phyloP scores from a whole-genome alignment of 2,329 filamentous ascomycete genomes.

The Fusarium equiseti region DNA sequence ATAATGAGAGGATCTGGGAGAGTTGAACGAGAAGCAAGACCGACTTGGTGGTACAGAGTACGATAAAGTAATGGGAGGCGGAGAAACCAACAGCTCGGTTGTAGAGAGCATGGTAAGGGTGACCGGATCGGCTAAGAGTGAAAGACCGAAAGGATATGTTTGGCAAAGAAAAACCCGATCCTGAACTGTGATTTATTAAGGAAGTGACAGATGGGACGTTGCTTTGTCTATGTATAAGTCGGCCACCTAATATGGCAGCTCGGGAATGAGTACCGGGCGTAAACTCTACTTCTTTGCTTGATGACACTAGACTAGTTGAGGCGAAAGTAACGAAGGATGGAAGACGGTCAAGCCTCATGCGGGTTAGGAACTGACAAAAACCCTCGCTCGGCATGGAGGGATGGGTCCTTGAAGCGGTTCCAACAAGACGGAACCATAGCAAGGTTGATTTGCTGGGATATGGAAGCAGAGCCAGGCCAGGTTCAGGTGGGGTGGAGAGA shows the following conservation, averaged over 20 bases:
- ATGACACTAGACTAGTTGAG: constrained; percentile 48
- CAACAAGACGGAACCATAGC: constrained; percentile 41
- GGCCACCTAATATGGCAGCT: constrained; percentile 16
- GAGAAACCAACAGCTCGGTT: constrained; percentile 40
- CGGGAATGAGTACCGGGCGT: constrained; percentile 9
- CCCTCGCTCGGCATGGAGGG: constrained; percentile 37
- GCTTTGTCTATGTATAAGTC: constrained; percentile 39
- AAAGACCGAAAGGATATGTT: constrained; percentile 9
- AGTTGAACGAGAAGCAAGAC: constrained; percentile 19
- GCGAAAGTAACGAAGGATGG: constrained; percentile 49
- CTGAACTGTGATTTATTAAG: constrained; percentile 7
- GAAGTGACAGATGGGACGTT: constrained; percentile 14
- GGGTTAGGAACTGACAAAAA: constrained; percentile 32
- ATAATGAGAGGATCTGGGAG: constrained; percentile 26
- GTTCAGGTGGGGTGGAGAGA: constrained; percentile 33
- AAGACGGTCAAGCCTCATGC: constrained; percentile 39
- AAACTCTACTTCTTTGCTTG: constrained; percentile 37
- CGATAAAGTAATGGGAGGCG: constrained; percentile 36
- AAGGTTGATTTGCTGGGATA: constrained; percentile 38
- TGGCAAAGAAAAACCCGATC: constrained; percentile 10
- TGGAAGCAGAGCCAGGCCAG: constrained; percentile 20
- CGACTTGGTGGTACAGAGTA: constrained; percentile 30
- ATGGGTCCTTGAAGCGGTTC: constrained; percentile 35
- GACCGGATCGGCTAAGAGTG: background rate
- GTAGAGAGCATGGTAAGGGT: constrained; percentile 40